These are phyloP conservation scores for Diatrype stigma DNA, from an alignment of 2,329 filamentous ascomycete species.

Conservation along the genomic window DNA sequence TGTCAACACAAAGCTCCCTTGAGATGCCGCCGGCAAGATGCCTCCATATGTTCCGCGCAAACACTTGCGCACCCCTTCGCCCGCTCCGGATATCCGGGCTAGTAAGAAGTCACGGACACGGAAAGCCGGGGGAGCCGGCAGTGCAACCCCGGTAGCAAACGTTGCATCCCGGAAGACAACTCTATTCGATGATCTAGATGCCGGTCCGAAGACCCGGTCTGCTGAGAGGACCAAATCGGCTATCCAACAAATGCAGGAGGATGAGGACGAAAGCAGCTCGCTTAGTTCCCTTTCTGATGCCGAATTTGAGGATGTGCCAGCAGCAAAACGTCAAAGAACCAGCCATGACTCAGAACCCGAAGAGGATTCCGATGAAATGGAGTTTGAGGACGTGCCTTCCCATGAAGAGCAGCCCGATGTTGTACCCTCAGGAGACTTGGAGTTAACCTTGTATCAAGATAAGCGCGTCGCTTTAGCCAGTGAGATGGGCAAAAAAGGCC, in stretches of 20 bases:
- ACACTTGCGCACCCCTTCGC: constrained; percentile 50
- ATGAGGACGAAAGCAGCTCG: constrained; percentile 41
- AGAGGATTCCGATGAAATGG: constrained; percentile 59
- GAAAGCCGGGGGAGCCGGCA: constrained; percentile 19
- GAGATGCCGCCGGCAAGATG: constrained; percentile 42
- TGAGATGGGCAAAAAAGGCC: constrained; percentile 71
- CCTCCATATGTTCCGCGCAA: constrained; percentile 67
- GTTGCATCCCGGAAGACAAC: constrained; percentile 48
- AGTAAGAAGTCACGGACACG: constrained; percentile 24
- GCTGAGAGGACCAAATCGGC: constrained; percentile 38
- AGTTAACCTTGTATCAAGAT: constrained; percentile 64
- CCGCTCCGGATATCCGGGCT: constrained; percentile 26
- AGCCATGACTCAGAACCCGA: constrained; percentile 29
- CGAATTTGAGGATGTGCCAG: constrained; percentile 51
- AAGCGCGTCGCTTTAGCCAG: constrained; percentile 58
- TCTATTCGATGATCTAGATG: constrained; percentile 59
- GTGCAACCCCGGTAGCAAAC: constrained; percentile 16
- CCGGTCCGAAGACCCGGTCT: constrained; percentile 39
- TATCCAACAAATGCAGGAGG: constrained; percentile 40
- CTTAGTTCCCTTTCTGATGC: constrained; percentile 52
- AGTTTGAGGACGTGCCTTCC: constrained; percentile 55
- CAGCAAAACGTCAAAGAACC: constrained; percentile 37
- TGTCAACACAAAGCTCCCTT: background rate
- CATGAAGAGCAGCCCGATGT: constrained; percentile 39
- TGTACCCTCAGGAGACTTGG: constrained; percentile 61